Percentiles rank a stretch among this genome's conserved stretches.
Evolutionary conservation across 192 early-diverging fungal genomes (phyloP).

Genomic region (Spizellomyces sp.): DNA sequence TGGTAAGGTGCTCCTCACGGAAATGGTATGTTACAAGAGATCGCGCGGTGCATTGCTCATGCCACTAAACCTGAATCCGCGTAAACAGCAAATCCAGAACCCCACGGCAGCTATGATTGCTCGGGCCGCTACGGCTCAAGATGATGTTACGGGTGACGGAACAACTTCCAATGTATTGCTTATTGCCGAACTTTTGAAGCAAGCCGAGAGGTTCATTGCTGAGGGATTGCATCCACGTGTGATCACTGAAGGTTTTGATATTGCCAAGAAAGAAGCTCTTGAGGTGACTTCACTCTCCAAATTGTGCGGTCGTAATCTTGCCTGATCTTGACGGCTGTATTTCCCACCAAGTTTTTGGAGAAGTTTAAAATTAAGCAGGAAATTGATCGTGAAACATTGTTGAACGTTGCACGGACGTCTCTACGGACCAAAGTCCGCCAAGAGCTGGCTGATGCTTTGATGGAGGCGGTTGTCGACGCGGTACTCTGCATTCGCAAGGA

Average conservation of each 20-base stretch:
- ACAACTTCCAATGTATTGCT: slow-evolving; percentile 96
- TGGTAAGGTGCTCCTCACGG: slow-evolving; percentile 96
- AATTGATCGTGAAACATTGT: slow-evolving; percentile 88
- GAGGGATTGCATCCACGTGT: slow-evolving; percentile 97
- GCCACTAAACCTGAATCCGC: background rate
- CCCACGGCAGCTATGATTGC: slow-evolving; percentile 99
- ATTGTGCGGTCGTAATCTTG: background rate
- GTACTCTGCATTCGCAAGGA: slow-evolving; percentile 83
- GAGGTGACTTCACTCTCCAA: slow-evolving; percentile 39
- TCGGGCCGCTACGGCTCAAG: slow-evolving; percentile 97
- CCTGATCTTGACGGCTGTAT: background rate
- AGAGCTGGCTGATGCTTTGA: slow-evolving; percentile 87
- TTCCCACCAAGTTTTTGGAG: slow-evolving; percentile 78
- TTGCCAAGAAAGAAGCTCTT: slow-evolving; percentile 94
- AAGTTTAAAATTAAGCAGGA: slow-evolving; percentile 72
- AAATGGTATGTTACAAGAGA: slow-evolving; percentile 75
- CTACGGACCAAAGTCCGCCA: slow-evolving; percentile 93
- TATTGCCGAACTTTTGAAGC: slow-evolving; percentile 97
- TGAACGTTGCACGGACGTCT: slow-evolving; percentile 92
- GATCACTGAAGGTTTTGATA: slow-evolving; percentile 95
- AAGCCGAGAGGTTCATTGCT: slow-evolving; percentile 87
- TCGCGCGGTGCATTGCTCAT: background rate
- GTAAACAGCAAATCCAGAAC: slow-evolving; percentile 95
- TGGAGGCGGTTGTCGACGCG: slow-evolving; percentile 96
- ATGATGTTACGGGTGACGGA: slow-evolving; percentile 98